phyloP scores from a whole-genome alignment of 257 asterid genomes.

The Primulina huaijiensis region DNA sequence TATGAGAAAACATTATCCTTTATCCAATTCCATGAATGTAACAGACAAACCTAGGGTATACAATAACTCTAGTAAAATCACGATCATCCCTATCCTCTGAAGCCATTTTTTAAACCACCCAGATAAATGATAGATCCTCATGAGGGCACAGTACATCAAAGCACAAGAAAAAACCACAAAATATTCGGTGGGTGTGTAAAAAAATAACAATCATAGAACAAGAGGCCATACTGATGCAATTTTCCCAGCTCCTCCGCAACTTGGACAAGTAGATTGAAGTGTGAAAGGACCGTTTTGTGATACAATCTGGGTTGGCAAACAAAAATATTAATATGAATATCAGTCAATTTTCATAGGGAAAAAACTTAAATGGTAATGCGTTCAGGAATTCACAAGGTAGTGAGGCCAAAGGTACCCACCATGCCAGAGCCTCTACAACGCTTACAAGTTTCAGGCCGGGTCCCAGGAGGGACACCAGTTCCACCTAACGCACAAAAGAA shows the following conservation, averaged over 20 bases:
- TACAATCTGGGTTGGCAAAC: constrained; percentile 37
- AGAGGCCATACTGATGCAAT: constrained; percentile 60
- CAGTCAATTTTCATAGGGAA: constrained; percentile 4
- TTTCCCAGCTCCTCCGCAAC: constrained; percentile 73
- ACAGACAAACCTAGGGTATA: neutral
- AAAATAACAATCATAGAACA: constrained; percentile 7
- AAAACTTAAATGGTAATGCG: constrained; percentile 11
- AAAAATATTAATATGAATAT: neutral
- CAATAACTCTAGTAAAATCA: neutral
- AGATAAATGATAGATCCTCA: neutral
- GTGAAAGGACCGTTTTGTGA: constrained; percentile 59
- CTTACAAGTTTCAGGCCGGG: constrained; percentile 84
- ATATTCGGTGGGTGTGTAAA: neutral
- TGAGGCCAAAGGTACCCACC: constrained; percentile 44
- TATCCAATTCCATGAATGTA: neutral
- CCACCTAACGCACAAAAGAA: constrained; percentile 55
- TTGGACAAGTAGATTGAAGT: constrained; percentile 53
- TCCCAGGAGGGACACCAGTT: constrained; percentile 91
- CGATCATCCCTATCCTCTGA: neutral
- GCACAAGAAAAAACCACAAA: constrained; percentile 17
- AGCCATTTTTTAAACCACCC: neutral
- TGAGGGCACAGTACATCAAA: neutral
- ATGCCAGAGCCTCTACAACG: constrained; percentile 83
- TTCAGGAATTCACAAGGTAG: constrained; percentile 13
- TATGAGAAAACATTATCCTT: neutral